Base-by-base conservation (phyloP, 441 rosid genomes). In the Geranium incanum region DNA sequence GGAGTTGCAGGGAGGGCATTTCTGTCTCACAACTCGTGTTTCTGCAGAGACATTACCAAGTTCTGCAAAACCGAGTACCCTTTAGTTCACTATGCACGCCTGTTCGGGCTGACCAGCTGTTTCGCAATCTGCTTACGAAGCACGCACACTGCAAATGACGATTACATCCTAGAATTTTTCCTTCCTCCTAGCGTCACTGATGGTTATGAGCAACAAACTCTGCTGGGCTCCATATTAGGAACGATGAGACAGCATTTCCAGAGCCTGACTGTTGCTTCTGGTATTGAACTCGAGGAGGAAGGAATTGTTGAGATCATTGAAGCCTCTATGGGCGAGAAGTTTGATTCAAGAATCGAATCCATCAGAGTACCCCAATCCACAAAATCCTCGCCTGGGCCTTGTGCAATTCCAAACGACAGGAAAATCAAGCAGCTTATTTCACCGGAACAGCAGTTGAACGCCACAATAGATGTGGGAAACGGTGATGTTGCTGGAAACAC, bases 1-100 rank as follows among this genome's bases (percentile, higher is more conserved):
- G 97, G 98, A 16, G 97, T 91, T 66, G 88, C 91, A 60, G 98
- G 98, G 66, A 85, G 84, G 71, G 92, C 98, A 1, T 89, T 91
- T 82, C 81, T 83, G 69, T 88, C 97, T 68, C 93, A 79, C 67
- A 84, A 81, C 70, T 74, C 89, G 28, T 91, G 91, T 80, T 93
- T 91, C 84, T 89, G 86, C 71, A 74, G 75, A 71, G 93, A 93
- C 18, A 80, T 93, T 16, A 87, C 89, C 36, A 83, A 77, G 28
- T 88, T 89, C 78, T 88, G 92, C 84, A 93, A 91, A 83, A 86
- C 89, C 13, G 88, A 93, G 45, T 91, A 91, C 81, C 98, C 98
- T 11, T 75, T 93, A 39, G 98, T 93, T 38, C 98, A 93, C 71
- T 89, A 93, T 76, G 98, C 98, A 13, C 97, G 92, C 69, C 82